Evolutionary conservation across 1,284 basidiomycete genomes (phyloP), one percentile per base, ranked within the genome.

Genomic region (Pterula multifida): DNA sequence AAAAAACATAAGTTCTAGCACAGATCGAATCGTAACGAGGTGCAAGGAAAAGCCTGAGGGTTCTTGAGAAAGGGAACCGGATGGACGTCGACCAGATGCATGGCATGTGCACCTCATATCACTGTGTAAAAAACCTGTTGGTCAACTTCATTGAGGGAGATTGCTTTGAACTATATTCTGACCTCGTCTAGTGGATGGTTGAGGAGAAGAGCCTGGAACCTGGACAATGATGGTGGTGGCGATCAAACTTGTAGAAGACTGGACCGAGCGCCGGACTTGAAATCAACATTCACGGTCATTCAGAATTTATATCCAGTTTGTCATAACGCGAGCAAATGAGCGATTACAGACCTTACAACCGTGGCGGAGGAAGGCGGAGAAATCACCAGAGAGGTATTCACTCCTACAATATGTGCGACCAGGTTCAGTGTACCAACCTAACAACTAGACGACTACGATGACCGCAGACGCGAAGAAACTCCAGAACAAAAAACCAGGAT

Each of bases 401-500:
- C 39, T 4, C 13, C 9, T 22, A 22, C 39, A 42, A n/a, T 22
- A 42, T 42, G 21, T 42, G 13, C 19, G 11, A 42, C 39, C 9
- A n/a, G 39, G 39, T 42, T 6, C 6, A 42, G 21, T 42, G 39
- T 4, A 6, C 39, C 32, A 36, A 52, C 47, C 25, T 45, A 46
- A 24, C 47, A 56, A 67, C 71, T 72, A 68, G 79, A 85, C 64
- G 79, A 83, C 61, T 69, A 74, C 53, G 75, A 81, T 55, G 78
- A 83, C 65, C 71, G 76, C 35, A 75, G 81, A 19, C 74, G 75
- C 54, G 79, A 82, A 51, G 89, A 90, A 57, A 78, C 81, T 13
- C 84, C 85, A 17, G 84, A 86, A 55, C 76, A 85, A 51, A 81
- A 78, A 58, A 67, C 89, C 52, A 82, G 76, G 64, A 76, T 71